phyloP scores from a whole-genome alignment of 2,329 filamentous ascomycete species.

The Xylaria sp. region DNA sequence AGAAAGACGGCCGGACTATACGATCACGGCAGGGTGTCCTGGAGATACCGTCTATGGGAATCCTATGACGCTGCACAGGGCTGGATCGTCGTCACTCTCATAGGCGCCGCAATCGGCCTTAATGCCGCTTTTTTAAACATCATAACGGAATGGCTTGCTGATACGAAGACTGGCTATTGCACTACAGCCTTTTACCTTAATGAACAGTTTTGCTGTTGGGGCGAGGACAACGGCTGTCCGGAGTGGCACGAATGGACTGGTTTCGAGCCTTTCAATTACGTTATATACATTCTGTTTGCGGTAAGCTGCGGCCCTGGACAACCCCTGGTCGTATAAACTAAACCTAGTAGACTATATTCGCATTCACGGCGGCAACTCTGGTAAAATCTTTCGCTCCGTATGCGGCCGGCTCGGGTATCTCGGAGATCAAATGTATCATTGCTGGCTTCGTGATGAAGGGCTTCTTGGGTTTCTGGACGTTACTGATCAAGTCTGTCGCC shows the following conservation, averaged over 20 bases:
- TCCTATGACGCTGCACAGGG: slow-evolving; percentile 96
- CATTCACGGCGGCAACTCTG: slow-evolving; percentile 81
- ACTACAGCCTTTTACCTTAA: slow-evolving; percentile 96
- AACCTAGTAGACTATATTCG: slow-evolving; percentile 73
- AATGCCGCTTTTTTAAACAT: slow-evolving; percentile 96
- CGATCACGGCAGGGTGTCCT: slow-evolving; percentile 75
- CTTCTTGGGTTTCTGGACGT: slow-evolving; percentile 89
- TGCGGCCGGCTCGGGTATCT: slow-evolving; percentile 95
- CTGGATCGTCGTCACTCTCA: slow-evolving; percentile 96
- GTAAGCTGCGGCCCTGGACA: slow-evolving; percentile 56
- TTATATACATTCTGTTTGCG: slow-evolving; percentile 88
- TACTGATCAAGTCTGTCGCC: slow-evolving; percentile 93
- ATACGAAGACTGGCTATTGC: slow-evolving; percentile 97
- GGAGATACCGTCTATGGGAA: slow-evolving; percentile 83
- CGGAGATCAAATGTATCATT: slow-evolving; percentile 99
- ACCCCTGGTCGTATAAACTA: slow-evolving; percentile 26
- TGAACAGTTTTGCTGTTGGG: slow-evolving; percentile 98
- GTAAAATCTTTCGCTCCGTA: slow-evolving; percentile 95
- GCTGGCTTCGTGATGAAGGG: slow-evolving; percentile 99
- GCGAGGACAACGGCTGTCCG: slow-evolving; percentile 85
- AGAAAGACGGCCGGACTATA: slow-evolving; percentile 78
- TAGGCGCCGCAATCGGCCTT: slow-evolving; percentile 90
- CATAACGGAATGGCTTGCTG: slow-evolving; percentile 94
- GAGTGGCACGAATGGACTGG: slow-evolving; percentile 93
- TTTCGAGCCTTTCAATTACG: slow-evolving; percentile 81